Conservation (phyloP, 1,284 basidiomycete genomes). For the Pulchroboletus neoregius region DNA sequence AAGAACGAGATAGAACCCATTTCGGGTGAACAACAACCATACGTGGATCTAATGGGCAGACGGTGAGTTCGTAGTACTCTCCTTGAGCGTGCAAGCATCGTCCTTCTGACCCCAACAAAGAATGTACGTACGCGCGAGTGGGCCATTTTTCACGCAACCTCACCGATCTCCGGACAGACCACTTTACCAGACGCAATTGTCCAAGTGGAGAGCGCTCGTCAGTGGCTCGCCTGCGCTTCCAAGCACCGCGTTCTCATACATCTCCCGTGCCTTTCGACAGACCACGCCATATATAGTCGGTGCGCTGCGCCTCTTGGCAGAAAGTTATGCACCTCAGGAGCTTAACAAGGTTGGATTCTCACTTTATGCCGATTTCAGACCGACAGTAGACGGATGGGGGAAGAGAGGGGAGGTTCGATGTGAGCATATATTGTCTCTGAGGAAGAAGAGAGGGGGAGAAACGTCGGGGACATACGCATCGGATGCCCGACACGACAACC, state of each 20-base stretch:
- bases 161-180: slow-evolving; percentile 48
- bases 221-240: slow-evolving; percentile 72
- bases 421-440: slow-evolving; percentile 53
- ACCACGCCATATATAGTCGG: slow-evolving; percentile 73
- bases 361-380: slow-evolving; percentile 77
- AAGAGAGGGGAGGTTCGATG: slow-evolving; percentile 65
- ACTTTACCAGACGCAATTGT: slow-evolving; percentile 66
- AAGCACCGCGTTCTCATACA: slow-evolving; percentile 72
- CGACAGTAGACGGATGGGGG: slow-evolving; percentile 71
- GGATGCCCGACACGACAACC: background rate
- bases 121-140: slow-evolving; percentile 42
- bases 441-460: slow-evolving; percentile 32
- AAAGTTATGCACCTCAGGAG: slow-evolving; percentile 61
- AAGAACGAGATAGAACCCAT: slow-evolving; percentile 51
- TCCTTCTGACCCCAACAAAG: slow-evolving; percentile 32
- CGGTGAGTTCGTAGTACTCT: slow-evolving; percentile 49
- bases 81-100: background rate
- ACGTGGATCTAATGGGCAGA: slow-evolving; percentile 86
- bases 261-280: slow-evolving; percentile 75
- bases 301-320: slow-evolving; percentile 74
- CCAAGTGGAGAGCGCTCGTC: slow-evolving; percentile 80
- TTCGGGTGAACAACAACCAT: slow-evolving; percentile 77
- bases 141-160: background rate
- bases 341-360: slow-evolving; percentile 67
- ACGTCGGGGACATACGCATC: background rate